Base-by-base conservation (phyloP, 805 yeast genomes). In the Myxozyma neglecta region DNA sequence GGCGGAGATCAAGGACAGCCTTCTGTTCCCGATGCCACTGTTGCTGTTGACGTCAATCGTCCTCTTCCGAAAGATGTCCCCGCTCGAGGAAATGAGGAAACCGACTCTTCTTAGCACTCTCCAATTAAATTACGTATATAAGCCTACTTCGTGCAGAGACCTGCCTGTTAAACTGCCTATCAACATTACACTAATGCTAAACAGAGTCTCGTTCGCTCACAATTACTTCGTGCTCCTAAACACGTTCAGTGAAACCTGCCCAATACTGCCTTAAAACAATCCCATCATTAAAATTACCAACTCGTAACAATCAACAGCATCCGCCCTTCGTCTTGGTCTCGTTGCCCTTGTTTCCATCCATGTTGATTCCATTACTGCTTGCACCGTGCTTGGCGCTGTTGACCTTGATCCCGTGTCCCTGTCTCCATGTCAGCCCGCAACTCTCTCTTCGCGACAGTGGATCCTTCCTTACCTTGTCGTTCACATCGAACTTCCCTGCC, bases 401-500 rank as follows among this genome's bases (percentile, higher is more conserved):
- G 14, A 64, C 54, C 53, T 64, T 64, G 45, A 64, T 64, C 20
- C 67, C 67, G 51, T 64, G 67, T 14, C 63, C 58, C 66, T 62
- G 20, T 48, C 18, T 45, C 43, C 53, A n/a, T 24, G 14, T 14
- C n/a, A n/a, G 16, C 10, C 10, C 32, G 37, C 14, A 6, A 1
- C 42, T 50, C 36, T 24, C 48, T 7, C 20, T 8, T 3, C 14
- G 18, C 16, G 10, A 39, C 42, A 20, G 4, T n/a, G 24, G 24
- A 2, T n/a, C 49, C 18, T 9, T 3, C 18, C 61, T 42, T 51
- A 65, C 76, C 76, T 66, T 69, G 47, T 70, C 73, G 51, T 70
- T 68, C 37, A 72, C 59, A 53, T 74, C 70, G 42, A 68, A 67
- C 64, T 65, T 62, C 18, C 76, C 76, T 8, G 59, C 64, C 42